Base-by-base conservation (phyloP, 257 asterid species). In the Solanum etuberosum region DNA sequence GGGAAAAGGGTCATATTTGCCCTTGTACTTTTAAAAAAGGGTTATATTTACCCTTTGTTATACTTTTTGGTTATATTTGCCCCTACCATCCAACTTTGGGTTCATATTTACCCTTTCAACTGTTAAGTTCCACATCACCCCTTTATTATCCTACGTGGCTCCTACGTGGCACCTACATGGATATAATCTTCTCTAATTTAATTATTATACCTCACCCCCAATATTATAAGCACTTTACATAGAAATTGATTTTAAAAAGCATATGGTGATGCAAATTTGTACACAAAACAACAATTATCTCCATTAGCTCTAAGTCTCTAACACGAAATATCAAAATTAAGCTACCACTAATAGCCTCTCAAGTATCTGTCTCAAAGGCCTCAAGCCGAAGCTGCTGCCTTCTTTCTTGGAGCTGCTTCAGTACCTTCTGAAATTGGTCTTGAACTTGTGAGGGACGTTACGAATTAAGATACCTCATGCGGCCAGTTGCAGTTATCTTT, bases 381-480 rank as follows among this genome's bases (percentile, higher is more conserved):
- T 89, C 77, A 94, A 89, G 98, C 91, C 84, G 95, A 92, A 63
- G 93, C 92, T 73, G 90, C 92, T 10, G 92, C 94, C 95, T 94
- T 94, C 90, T 91, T 93, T 93, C 96, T 93, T 21, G 96, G 96
- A 65, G 95, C 96, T 46, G 96, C 96, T 90, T 93, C 90, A 7
- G 94, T 92, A 92, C 96, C 98, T 94, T 95, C 98, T 93, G 90
- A 95, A 94, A 88, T 91, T 92, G 83, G 96, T 93, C 93, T 94
- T 94, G 91, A 95, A 94, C 87, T 96, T 91, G 76, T 93, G 92
- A 48, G 96, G 93, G 2, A 93, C 98, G 6, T 95, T 61, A 73
- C 95, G 94, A 37, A 51, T 51, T 38, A 38, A 94, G 93, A 48
- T 95, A 93, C 95, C 96, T 93, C 98, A 95, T 95, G 18, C 96